Percentiles rank a stretch among this genome's conserved stretches.
These are phyloP conservation scores for Kazachstania taianensis DNA, from an alignment of 805 yeast genomes.

Conservation along the genomic window DNA sequence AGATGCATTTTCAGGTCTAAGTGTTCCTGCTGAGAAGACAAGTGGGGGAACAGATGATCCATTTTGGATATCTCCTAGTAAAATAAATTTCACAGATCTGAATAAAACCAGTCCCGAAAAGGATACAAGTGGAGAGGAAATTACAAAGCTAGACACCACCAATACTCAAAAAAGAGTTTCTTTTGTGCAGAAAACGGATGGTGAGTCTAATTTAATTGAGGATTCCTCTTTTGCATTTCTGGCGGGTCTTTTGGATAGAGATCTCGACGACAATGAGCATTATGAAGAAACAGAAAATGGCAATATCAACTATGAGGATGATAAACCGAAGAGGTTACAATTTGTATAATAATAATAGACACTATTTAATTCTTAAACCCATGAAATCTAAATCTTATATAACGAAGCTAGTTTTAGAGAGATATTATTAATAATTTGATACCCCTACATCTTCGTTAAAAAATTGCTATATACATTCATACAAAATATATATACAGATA, in stretches of 20 bases:
- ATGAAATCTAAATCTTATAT: too few relatives aligned
- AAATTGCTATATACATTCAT: too few relatives aligned
- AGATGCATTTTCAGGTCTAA: constrained; percentile 9
- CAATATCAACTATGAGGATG: constrained; percentile 8
- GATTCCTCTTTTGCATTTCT: constrained; percentile 39
- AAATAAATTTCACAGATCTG: constrained; percentile 18
- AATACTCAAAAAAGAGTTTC: neutral
- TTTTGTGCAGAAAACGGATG: neutral
- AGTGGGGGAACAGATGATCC: constrained; percentile 19
- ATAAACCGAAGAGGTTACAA: constrained; percentile 11
- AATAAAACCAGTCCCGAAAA: constrained; percentile 7
- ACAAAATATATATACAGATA: too few relatives aligned
- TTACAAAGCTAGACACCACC: neutral
- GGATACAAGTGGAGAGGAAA: neutral
- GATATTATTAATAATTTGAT: too few relatives aligned
- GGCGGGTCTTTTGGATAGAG: constrained; percentile 24
- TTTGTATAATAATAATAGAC: constrained; percentile 1
- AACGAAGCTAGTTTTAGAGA: too few relatives aligned
- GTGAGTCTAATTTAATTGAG: constrained; percentile 7
- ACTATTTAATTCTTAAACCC: too few relatives aligned
- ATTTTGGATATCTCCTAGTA: constrained; percentile 29
- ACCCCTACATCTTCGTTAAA: too few relatives aligned
- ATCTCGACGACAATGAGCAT: constrained; percentile 1
- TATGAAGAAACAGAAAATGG: constrained; percentile 5
- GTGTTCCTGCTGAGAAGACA: too few relatives aligned